phyloP scores from a whole-genome alignment of 768 basidiomycete species.

The Suillus occidentalis region DNA sequence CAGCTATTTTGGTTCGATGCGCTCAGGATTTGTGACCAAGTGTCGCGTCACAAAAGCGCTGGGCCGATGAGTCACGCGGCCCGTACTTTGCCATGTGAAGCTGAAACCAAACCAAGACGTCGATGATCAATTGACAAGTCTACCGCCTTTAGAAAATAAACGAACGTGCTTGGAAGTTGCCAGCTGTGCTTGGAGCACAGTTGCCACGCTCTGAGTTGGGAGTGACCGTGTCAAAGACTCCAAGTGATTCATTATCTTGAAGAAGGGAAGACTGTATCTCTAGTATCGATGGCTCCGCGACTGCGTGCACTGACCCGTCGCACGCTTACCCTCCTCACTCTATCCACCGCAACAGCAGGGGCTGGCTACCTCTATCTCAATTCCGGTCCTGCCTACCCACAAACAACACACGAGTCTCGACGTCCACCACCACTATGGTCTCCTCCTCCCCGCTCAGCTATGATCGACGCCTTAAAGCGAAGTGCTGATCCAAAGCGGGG shows the following conservation, averaged over 20 bases:
- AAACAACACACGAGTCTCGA: conserved; percentile 63
- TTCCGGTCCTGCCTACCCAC: conserved; percentile 68
- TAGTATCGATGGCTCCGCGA: conserved; percentile 10
- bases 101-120: not conserved
- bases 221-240: not conserved
- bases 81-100: not conserved
- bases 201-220: not conserved
- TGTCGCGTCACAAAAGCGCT: too few species aligned
- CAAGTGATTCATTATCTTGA: not conserved
- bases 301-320: conserved; percentile 51
- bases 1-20: too few species aligned
- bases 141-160: not conserved
- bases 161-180: not conserved
- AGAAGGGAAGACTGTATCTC: not conserved
- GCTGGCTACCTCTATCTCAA: conserved; percentile 72
- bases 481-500: conserved; percentile 23
- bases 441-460: conserved; percentile 66
- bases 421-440: conserved; percentile 79
- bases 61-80: not conserved
- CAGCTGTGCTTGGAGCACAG: not conserved
- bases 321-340: conserved; percentile 51
- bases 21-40: too few species aligned
- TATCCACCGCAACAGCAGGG: conserved; percentile 53
- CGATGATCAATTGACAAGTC: not conserved
- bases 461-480: conserved; percentile 52